Conservation (phyloP, 2,329 filamentous ascomycete species). For the Diaporthe batatas region DNA sequence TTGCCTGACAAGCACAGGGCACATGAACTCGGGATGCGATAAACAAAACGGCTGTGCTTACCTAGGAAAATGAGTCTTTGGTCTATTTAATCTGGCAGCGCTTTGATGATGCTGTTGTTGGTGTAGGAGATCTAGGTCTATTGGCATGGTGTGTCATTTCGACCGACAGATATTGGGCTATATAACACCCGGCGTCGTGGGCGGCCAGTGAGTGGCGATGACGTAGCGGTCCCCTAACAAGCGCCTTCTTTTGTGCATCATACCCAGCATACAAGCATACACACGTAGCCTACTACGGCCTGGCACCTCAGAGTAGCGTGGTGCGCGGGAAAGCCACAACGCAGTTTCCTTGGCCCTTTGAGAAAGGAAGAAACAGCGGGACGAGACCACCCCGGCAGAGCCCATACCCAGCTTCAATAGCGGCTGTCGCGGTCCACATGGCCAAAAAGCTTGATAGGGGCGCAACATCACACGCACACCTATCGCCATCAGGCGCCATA, state of each 20-base stretch:
- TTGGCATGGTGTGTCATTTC: not conserved
- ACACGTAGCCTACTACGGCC: too few relatives aligned
- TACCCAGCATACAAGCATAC: not conserved
- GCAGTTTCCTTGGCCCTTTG: constrained; percentile 18
- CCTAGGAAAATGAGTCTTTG: not conserved
- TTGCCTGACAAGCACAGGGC: not conserved
- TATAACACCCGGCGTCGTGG: not conserved
- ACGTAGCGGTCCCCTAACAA: constrained; percentile 25
- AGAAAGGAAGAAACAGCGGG: not conserved
- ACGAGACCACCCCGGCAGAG: not conserved
- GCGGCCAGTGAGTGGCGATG: constrained; percentile 19
- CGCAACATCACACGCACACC: not conserved
- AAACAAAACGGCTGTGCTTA: not conserved
- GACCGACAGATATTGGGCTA: not conserved
- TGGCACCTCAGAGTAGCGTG: not conserved
- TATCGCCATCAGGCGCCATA: constrained; percentile 12
- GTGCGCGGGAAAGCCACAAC: constrained; percentile 23
- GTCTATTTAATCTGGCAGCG: not conserved
- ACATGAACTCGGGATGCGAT: not conserved
- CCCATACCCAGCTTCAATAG: not conserved
- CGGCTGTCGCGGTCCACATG: constrained; percentile 11
- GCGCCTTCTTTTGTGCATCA: constrained; percentile 8
- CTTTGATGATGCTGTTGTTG: constrained; percentile 5
- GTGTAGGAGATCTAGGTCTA: not conserved
- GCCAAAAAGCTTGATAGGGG: constrained; percentile 1